Evolutionary conservation across 768 basidiomycete species (phyloP).

Genomic region (Ramaria rubella): DNA sequence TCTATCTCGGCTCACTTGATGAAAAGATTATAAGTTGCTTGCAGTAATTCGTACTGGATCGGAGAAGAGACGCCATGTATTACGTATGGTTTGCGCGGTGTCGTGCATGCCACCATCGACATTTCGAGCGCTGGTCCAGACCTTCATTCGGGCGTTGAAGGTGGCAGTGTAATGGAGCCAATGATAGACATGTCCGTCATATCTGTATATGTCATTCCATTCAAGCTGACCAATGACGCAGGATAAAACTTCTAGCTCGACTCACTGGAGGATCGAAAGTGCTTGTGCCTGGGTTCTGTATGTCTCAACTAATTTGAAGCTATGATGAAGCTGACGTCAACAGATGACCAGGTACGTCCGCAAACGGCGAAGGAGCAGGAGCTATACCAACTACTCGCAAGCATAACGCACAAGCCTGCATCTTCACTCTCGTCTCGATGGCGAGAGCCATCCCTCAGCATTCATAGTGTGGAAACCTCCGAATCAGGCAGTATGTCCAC

Average conservation of each 20-base stretch:
- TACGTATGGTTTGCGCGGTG: conserved; percentile 91
- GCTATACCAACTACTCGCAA: conserved; percentile 62
- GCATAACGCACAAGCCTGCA: conserved; percentile 60
- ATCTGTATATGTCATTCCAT: conserved; percentile 30
- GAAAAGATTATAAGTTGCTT: neutral
- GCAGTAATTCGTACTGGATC: conserved; percentile 95
- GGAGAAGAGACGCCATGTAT: conserved; percentile 88
- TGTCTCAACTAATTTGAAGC: conserved; percentile 23
- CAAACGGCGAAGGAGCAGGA: conserved; percentile 60
- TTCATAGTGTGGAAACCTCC: conserved; percentile 79
- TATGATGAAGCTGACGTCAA: neutral
- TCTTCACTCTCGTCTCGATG: conserved; percentile 70
- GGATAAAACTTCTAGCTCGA: conserved; percentile 72
- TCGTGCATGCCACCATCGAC: conserved; percentile 80
- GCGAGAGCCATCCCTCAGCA: conserved; percentile 85
- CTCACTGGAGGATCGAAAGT: conserved; percentile 56
- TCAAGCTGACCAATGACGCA: conserved; percentile 22
- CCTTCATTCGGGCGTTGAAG: conserved; percentile 90
- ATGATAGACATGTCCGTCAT: conserved; percentile 96
- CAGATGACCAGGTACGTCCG: conserved; percentile 73
- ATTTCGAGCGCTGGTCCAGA: conserved; percentile 70
- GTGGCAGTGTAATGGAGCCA: conserved; percentile 81
- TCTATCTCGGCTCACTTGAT: neutral
- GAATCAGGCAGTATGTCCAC: conserved; percentile 63
- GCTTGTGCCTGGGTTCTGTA: conserved; percentile 78